Percentiles rank a stretch among this genome's conserved stretches.
phyloP scores from a whole-genome alignment of 2,329 filamentous ascomycete genomes.

The Fusarium sp. region DNA sequence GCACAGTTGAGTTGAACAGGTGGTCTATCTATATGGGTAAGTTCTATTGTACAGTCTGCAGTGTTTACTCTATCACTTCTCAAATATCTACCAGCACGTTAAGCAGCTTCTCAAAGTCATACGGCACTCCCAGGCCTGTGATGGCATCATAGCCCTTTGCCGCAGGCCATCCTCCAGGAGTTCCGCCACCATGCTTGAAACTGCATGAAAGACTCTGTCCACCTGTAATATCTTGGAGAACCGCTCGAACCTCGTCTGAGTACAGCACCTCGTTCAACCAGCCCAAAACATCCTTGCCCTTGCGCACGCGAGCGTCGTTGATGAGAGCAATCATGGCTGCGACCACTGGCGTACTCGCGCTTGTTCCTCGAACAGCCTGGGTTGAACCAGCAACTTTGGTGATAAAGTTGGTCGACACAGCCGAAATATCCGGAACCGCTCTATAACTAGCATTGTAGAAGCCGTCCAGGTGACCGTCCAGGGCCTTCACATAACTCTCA shows the following conservation, averaged over 20 bases:
- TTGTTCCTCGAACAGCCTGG: constrained; percentile 56
- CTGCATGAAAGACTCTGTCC: constrained; percentile 57
- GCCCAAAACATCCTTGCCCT: constrained; percentile 62
- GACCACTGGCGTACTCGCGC: constrained; percentile 66
- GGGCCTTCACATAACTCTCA: constrained; percentile 52
- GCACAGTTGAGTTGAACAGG: not conserved
- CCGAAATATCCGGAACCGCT: constrained; percentile 64
- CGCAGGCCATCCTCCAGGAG: constrained; percentile 58
- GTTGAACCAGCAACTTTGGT: constrained; percentile 48
- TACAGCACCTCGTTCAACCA: constrained; percentile 67
- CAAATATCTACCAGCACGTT: constrained; percentile 46
- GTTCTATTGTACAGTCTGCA: not conserved
- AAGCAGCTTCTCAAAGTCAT: constrained; percentile 55
- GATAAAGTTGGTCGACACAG: constrained; percentile 68
- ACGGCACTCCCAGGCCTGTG: constrained; percentile 62
- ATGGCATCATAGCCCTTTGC: constrained; percentile 60
- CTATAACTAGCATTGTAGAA: constrained; percentile 60
- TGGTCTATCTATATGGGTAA: not conserved
- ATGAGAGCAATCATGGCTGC: constrained; percentile 66
- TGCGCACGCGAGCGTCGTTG: constrained; percentile 64
- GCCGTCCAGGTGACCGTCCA: constrained; percentile 57
- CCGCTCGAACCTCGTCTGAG: constrained; percentile 49
- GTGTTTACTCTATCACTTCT: not conserved
- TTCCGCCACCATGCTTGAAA: constrained; percentile 48
- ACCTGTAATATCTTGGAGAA: constrained; percentile 56